Evolutionary conservation across 805 yeast species (phyloP), one percentile per base, ranked within the genome.

Genomic region (Sugiyamaella lignohabitans): DNA sequence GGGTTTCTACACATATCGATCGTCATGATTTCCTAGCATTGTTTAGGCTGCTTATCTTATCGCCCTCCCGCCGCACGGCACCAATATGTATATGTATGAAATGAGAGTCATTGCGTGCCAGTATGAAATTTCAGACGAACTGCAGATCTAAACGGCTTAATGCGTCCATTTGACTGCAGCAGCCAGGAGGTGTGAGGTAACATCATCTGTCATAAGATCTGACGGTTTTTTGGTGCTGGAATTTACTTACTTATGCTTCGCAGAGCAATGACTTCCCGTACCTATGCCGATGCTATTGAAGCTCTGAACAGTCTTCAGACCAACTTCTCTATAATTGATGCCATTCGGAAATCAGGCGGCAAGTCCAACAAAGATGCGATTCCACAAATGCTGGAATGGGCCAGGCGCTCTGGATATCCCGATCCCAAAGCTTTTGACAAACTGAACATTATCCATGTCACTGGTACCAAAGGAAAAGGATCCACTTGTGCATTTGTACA

Each of bases 381-480:
- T 41, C 83, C 84, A 19, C 97, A 93, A 62, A 93, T 93, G 84
- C 64, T 74, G 24, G 93, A 84, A 59, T 85, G 88, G 87, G 69
- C 80, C 3, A 69, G 84, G 45, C 69, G 91, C 51, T 72, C 80
- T 8, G 94, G 91, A 0, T 82, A 83, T 56, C 57, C 65, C 22
- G 53, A 60, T 27, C 79, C 85, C 1, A 56, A 67, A 2, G 95
- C 85, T 52, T 79, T 87, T 60, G 78, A 89, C 66, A 73, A 66
- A 50, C 64, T 93, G 56, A 89, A 89, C 56, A 74, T 88, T 2
- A 75, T 93, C 37, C 99, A 93, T 60, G 83, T 94, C 32, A 89
- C 99, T 0, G 99, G 99, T 18, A 93, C 99, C 1, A 93, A 93
- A 63, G 99, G 99, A 11, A 93, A 93, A 67, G 99, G 99, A 1